These are phyloP conservation scores for Pisolithus orientalis DNA, from an alignment of 768 basidiomycete genomes.

Conservation along the genomic window DNA sequence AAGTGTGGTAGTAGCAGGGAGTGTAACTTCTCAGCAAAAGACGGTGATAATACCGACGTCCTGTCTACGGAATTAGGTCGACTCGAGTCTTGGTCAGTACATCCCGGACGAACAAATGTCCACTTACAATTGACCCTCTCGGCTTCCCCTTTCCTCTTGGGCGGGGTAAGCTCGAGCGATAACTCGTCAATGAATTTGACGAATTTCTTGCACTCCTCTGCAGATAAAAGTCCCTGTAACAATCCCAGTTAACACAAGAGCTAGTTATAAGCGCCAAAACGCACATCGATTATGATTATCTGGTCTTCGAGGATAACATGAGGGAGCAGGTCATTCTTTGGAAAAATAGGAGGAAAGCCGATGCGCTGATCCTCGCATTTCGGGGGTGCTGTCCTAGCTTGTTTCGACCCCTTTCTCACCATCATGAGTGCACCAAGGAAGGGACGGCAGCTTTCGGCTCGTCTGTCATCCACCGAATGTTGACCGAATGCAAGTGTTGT, in stretches of 20 bases:
- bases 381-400: not conserved
- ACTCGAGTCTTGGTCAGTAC: not conserved
- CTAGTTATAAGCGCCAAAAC: constrained; percentile 12
- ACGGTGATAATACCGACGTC: constrained; percentile 49
- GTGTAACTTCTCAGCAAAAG: constrained; percentile 53
- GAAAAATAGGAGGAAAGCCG: constrained; percentile 38
- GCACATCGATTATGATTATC: constrained; percentile 54
- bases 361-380: not conserved
- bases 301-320: constrained; percentile 54
- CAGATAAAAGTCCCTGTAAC: constrained; percentile 47
- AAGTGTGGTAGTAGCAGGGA: constrained; percentile 49
- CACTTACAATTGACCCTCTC: constrained; percentile 59
- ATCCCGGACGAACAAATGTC: not conserved
- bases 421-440: no score
- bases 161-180: constrained; percentile 60
- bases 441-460: no score
- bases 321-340: constrained; percentile 42
- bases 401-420: no score
- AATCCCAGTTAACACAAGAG: not conserved
- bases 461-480: no score
- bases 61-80: constrained; percentile 38
- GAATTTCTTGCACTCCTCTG: constrained; percentile 55
- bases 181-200: constrained; percentile 54
- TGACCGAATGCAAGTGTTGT: no score
- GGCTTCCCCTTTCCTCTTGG: constrained; percentile 69